These are phyloP conservation scores for Cinchona pubescens DNA, from an alignment of 257 asterid genomes.

Conservation along the genomic window DNA sequence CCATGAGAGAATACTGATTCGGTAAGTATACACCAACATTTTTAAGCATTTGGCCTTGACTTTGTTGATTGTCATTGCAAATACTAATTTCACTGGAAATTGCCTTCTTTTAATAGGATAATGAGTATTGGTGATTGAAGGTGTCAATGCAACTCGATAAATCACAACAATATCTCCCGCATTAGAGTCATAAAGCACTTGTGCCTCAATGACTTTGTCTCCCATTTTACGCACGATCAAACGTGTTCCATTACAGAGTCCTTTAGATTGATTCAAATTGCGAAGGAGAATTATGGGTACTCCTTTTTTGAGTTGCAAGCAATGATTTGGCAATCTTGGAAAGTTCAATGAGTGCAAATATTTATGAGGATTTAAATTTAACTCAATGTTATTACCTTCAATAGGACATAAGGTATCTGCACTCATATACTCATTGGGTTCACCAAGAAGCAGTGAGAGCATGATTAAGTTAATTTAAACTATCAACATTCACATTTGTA, in stretches of 20 bases:
- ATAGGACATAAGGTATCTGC: not conserved
- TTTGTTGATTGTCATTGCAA: constrained; percentile 9
- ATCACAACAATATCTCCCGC: not conserved
- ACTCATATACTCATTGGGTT: not conserved
- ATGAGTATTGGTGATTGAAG: not conserved
- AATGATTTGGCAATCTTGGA: not conserved
- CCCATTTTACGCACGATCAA: not conserved
- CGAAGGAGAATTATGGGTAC: no score
- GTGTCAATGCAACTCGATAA: not conserved
- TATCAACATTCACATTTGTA: no score
- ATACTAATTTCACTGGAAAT: not conserved
- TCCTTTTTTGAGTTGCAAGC: no score
- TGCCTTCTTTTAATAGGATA: not conserved
- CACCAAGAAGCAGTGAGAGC: no score
- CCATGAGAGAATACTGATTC: not conserved
- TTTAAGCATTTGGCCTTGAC: not conserved
- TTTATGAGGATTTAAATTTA: not conserved
- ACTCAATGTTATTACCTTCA: no score
- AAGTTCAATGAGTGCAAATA: not conserved
- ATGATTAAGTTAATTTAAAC: no score
- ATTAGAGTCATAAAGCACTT: not conserved
- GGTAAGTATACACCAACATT: no score
- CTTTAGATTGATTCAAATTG: no score
- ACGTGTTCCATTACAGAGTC: no score
- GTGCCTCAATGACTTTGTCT: not conserved